These are phyloP conservation scores for Scheffersomyces coipomensis DNA, from an alignment of 805 yeast genomes.

Conservation along the genomic window DNA sequence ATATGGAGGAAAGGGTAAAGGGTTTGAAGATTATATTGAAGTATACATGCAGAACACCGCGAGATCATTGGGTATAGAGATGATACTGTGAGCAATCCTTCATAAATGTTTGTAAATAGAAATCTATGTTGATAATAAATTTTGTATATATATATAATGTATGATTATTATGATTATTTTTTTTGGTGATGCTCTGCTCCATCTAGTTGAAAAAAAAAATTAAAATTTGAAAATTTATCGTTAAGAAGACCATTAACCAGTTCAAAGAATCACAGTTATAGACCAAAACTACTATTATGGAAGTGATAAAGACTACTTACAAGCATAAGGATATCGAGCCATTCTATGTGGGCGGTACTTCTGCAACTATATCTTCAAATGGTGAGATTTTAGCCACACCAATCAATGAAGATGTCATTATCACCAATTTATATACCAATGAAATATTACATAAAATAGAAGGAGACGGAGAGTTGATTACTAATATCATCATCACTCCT, in stretches of 20 bases:
- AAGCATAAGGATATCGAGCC: conserved; percentile 62
- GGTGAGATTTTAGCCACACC: conserved; percentile 76
- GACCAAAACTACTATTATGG: conserved; percentile 10
- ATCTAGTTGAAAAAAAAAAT: neutral
- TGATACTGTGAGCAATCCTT: too few species aligned
- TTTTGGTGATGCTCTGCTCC: neutral
- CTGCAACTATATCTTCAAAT: conserved; percentile 64
- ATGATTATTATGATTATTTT: too few species aligned
- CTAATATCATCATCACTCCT: conserved; percentile 74
- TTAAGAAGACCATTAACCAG: neutral
- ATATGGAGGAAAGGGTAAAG: conserved; percentile 30
- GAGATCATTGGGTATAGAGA: conserved; percentile 41
- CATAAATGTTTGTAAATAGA: too few species aligned
- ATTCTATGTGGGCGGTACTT: conserved; percentile 81
- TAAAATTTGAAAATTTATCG: conserved; percentile 1
- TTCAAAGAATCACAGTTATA: neutral
- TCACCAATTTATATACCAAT: conserved; percentile 63
- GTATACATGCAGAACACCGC: conserved; percentile 42
- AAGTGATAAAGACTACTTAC: conserved; percentile 37
- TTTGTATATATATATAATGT: too few species aligned
- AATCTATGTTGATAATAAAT: too few species aligned
- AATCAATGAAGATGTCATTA: conserved; percentile 69
- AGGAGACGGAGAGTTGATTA: conserved; percentile 82
- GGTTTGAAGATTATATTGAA: conserved; percentile 48
- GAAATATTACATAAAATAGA: conserved; percentile 58